These are phyloP conservation scores for Salmacisia buchloeana DNA, from an alignment of 1,284 basidiomycete genomes.

Conservation along the genomic window DNA sequence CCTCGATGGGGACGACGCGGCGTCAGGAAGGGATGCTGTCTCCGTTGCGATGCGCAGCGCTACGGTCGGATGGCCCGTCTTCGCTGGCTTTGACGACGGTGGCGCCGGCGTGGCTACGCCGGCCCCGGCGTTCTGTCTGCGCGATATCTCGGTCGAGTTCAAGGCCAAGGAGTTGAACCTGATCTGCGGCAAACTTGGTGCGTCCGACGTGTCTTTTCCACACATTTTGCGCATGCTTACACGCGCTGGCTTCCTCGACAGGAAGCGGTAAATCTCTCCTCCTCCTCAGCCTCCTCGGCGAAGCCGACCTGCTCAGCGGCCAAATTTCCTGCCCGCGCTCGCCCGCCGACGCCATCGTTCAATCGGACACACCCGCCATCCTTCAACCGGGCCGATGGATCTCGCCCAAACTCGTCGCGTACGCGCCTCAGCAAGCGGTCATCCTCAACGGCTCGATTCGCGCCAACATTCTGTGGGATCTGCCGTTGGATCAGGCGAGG, in stretches of 20 bases:
- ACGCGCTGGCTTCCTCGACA: slow-evolving; percentile 7
- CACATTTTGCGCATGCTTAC: neutral
- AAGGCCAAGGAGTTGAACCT: slow-evolving; percentile 26
- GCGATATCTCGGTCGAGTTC: slow-evolving; percentile 25
- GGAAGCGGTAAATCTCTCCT: slow-evolving; percentile 45
- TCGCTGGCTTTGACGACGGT: neutral
- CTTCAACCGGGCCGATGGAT: neutral
- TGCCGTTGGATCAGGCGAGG: slow-evolving; percentile 24
- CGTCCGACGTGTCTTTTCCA: neutral
- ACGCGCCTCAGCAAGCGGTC: slow-evolving; percentile 35
- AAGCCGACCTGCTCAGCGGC: slow-evolving; percentile 30
- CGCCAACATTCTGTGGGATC: slow-evolving; percentile 39
- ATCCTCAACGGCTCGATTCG: slow-evolving; percentile 52
- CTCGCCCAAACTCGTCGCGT: slow-evolving; percentile 16
- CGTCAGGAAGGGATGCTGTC: neutral
- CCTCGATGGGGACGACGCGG: too few species aligned
- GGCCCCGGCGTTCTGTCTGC: slow-evolving; percentile 22
- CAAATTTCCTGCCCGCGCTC: slow-evolving; percentile 56
- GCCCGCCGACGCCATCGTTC: slow-evolving; percentile 34
- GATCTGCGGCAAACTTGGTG: slow-evolving; percentile 26
- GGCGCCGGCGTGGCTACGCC: too few species aligned
- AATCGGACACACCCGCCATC: slow-evolving; percentile 37
- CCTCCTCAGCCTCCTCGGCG: slow-evolving; percentile 37
- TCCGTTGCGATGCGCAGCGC: neutral
- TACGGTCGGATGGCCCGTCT: neutral